Conservation (phyloP, 1,284 basidiomycete genomes). For the Sanghuangporus sanghuang region DNA sequence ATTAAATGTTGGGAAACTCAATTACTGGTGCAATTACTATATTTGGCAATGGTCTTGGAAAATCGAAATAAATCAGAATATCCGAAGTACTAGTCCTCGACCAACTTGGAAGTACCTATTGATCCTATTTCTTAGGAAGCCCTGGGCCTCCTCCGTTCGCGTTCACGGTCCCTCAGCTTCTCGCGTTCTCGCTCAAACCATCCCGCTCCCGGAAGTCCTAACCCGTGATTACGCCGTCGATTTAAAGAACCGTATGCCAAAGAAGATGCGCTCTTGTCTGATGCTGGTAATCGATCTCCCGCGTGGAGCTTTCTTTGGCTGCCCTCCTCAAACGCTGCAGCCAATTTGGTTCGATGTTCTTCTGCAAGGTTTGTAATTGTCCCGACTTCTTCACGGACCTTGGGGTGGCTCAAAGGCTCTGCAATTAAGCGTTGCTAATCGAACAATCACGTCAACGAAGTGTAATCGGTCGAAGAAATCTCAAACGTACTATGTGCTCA, state of each 20-base stretch:
- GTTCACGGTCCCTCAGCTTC: slow-evolving; percentile 11
- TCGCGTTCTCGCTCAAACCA: slow-evolving; percentile 15
- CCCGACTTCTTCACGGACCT: slow-evolving; percentile 18
- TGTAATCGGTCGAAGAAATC: not conserved
- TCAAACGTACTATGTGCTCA: slow-evolving; percentile 32
- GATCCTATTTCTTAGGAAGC: not conserved
- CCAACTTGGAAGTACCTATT: not conserved
- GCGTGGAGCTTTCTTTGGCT: slow-evolving; percentile 6
- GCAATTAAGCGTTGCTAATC: slow-evolving; percentile 22
- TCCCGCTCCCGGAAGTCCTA: slow-evolving; percentile 17
- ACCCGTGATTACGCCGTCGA: slow-evolving; percentile 9
- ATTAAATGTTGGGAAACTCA: not conserved
- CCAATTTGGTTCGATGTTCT: slow-evolving; percentile 1
- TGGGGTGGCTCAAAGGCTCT: slow-evolving; percentile 22
- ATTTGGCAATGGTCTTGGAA: too few species aligned
- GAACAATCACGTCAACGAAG: not conserved
- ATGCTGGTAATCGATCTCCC: slow-evolving; percentile 9
- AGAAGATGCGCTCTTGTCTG: slow-evolving; percentile 13
- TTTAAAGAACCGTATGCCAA: slow-evolving; percentile 7
- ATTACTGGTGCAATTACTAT: too few species aligned
- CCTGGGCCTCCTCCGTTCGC: not conserved
- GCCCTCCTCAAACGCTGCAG: slow-evolving; percentile 7
- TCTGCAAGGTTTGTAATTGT: not conserved
- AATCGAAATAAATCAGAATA: not conserved
- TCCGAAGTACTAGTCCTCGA: not conserved